These are phyloP conservation scores for Ballota nigra DNA, from an alignment of 257 asterid genomes.

Conservation along the genomic window DNA sequence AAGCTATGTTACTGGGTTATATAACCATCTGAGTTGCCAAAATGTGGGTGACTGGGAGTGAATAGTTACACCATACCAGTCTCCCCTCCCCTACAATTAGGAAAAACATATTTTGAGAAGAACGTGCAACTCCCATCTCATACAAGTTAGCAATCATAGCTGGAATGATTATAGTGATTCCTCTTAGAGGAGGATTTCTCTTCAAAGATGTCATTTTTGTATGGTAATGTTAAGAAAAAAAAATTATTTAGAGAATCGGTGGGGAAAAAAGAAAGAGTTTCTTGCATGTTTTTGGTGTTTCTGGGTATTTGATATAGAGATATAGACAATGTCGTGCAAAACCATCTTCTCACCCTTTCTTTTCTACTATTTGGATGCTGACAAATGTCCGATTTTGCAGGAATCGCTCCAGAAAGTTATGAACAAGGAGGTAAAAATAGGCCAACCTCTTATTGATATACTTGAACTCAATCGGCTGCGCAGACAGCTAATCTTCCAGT, in stretches of 20 bases:
- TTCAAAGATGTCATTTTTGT: neutral
- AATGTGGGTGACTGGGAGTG: neutral
- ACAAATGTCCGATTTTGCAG: constrained; percentile 43
- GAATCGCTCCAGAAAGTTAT: constrained; percentile 53
- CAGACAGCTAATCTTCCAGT: constrained; percentile 72
- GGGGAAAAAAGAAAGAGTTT: neutral
- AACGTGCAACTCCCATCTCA: neutral
- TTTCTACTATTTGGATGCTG: constrained; percentile 6
- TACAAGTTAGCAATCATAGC: constrained; percentile 3
- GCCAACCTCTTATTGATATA: constrained; percentile 64
- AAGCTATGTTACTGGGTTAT: neutral
- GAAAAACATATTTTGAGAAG: neutral
- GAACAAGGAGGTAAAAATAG: constrained; percentile 54
- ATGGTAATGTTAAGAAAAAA: neutral
- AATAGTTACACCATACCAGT: neutral
- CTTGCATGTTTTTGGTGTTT: neutral
- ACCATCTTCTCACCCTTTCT: neutral
- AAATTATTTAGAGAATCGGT: no score
- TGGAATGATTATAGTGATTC: constrained; percentile 5
- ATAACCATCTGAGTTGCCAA: neutral
- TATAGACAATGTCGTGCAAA: neutral
- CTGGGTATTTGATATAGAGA: neutral
- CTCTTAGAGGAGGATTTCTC: neutral
- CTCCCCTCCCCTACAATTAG: neutral
- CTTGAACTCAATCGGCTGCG: constrained; percentile 79